Percentiles rank a stretch among this genome's conserved stretches.
phyloP scores from a whole-genome alignment of 2,329 filamentous ascomycete genomes.

The Colletotrichum viniferum region DNA sequence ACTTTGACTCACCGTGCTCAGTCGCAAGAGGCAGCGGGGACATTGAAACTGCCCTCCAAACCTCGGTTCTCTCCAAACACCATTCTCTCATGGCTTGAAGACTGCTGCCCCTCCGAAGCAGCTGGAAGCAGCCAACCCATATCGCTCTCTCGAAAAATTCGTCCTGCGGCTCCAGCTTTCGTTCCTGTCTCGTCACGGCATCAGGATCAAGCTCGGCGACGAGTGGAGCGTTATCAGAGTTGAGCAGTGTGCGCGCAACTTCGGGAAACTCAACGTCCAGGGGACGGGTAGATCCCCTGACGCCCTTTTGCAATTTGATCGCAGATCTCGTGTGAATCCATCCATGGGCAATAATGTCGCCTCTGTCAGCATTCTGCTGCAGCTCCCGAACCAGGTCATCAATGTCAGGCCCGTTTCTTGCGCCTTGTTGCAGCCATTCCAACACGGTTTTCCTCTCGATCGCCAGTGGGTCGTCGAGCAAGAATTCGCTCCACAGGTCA shows the following conservation, averaged over 20 bases:
- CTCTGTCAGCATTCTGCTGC: slow-evolving; percentile 76
- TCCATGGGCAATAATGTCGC: slow-evolving; percentile 83
- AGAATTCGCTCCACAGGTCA: slow-evolving; percentile 60
- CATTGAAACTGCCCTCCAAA: slow-evolving; percentile 86
- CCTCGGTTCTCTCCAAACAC: slow-evolving; percentile 84
- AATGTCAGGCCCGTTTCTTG: slow-evolving; percentile 72
- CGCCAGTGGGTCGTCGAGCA: slow-evolving; percentile 74
- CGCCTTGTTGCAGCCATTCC: slow-evolving; percentile 84
- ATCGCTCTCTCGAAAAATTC: slow-evolving; percentile 88
- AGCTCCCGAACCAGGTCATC: slow-evolving; percentile 78
- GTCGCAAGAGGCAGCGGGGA: slow-evolving; percentile 70
- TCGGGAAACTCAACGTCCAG: slow-evolving; percentile 67
- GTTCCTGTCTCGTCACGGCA: slow-evolving; percentile 78
- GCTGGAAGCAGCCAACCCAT: slow-evolving; percentile 94
- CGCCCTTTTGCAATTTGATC: slow-evolving; percentile 87
- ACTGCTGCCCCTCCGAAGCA: slow-evolving; percentile 82
- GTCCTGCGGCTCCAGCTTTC: slow-evolving; percentile 80
- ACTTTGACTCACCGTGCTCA: slow-evolving; percentile 39
- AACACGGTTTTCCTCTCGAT: slow-evolving; percentile 81
- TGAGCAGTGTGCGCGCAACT: slow-evolving; percentile 60
- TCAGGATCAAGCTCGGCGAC: slow-evolving; percentile 94
- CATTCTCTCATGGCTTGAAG: slow-evolving; percentile 79
- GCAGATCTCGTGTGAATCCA: slow-evolving; percentile 91
- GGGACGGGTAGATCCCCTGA: slow-evolving; percentile 44
- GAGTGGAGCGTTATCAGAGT: slow-evolving; percentile 65